A percentile compares a stretch with the other conserved stretches of the same genome.
These are phyloP conservation scores for Sordariomycetes sp. DNA, from an alignment of 2,329 filamentous ascomycete species.

Conservation along the genomic window DNA sequence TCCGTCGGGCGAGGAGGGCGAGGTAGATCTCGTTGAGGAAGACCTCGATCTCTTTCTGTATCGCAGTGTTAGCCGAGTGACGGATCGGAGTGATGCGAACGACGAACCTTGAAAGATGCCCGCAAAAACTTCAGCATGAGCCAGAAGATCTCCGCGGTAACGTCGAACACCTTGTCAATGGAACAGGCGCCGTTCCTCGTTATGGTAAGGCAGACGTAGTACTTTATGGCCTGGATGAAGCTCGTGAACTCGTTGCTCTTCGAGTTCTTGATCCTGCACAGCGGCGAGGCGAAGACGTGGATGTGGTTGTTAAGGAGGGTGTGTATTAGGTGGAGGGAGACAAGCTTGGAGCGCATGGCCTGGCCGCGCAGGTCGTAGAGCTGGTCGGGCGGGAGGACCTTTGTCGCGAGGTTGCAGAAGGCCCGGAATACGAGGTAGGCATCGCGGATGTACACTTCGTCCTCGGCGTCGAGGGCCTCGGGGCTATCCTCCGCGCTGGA, in stretches of 20 bases:
- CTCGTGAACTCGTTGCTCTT: conserved; percentile 79
- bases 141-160: conserved; percentile 97
- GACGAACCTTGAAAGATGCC: conserved; percentile 71
- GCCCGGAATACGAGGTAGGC: conserved; percentile 95
- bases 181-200: conserved; percentile 93
- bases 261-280: conserved; percentile 86
- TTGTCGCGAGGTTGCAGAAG: conserved; percentile 95
- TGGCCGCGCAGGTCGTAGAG: conserved; percentile 87
- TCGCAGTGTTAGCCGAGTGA: conserved; percentile 13
- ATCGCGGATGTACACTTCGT: conserved; percentile 95
- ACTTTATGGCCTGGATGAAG: conserved; percentile 91
- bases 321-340: conserved; percentile 92
- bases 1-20: conserved; percentile 78
- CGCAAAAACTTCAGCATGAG: conserved; percentile 91
- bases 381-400: conserved; percentile 79
- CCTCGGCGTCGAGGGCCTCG: conserved; percentile 59
- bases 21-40: conserved; percentile 97
- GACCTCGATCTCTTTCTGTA: conserved; percentile 88
- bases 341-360: conserved; percentile 92
- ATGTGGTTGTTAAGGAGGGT: conserved; percentile 93
- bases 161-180: conserved; percentile 84
- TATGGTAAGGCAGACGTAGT: conserved; percentile 89
- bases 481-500: conserved; percentile 41
- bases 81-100: background rate
- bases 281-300: conserved; percentile 77